A percentile compares a stretch with the other conserved stretches of the same genome.
Conservation (phyloP, 768 basidiomycete genomes). For the Rhodotorula toruloides region DNA sequence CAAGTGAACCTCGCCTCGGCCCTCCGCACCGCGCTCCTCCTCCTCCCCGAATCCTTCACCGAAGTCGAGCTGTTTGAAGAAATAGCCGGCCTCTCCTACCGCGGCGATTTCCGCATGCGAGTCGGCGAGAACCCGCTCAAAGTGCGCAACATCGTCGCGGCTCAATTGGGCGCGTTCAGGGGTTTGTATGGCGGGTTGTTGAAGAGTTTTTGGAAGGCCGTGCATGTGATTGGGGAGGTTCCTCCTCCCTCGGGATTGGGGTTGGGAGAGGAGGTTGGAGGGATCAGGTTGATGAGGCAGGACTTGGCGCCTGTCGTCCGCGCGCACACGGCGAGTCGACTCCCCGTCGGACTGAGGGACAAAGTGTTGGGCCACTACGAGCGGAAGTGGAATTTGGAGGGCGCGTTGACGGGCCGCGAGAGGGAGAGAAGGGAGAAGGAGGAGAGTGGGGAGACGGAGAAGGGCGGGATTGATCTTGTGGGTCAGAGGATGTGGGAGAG, state of each 20-base stretch:
- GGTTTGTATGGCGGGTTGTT: slow-evolving; percentile 66
- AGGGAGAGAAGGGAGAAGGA: slow-evolving; percentile 19
- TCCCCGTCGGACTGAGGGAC: slow-evolving; percentile 39
- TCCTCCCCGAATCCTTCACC: slow-evolving; percentile 72
- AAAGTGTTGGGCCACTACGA: slow-evolving; percentile 40
- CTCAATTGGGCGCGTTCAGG: slow-evolving; percentile 74
- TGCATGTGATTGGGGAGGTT: slow-evolving; percentile 39
- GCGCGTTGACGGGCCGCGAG: slow-evolving; percentile 9
- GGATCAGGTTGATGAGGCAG: slow-evolving; percentile 52
- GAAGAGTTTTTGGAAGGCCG: slow-evolving; percentile 39
- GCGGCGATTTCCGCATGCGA: slow-evolving; percentile 84
- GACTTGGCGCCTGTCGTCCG: slow-evolving; percentile 65
- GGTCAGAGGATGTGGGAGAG: slow-evolving; percentile 35
- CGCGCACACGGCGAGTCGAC: slow-evolving; percentile 59
- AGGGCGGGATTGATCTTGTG: slow-evolving; percentile 11
- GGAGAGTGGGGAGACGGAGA: slow-evolving; percentile 1
- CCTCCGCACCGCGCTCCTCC: slow-evolving; percentile 80
- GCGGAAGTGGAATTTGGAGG: slow-evolving; percentile 37
- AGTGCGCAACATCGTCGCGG: slow-evolving; percentile 84
- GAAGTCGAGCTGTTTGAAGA: slow-evolving; percentile 76
- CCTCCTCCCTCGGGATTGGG: not conserved
- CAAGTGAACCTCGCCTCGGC: slow-evolving; percentile 91
- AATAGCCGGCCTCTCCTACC: slow-evolving; percentile 78
- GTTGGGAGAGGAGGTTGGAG: not conserved
- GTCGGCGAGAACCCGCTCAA: slow-evolving; percentile 88